A percentile compares a stretch with the other conserved stretches of the same genome.
phyloP scores from a whole-genome alignment of 306 rosid species.

The Crotalaria pallida region DNA sequence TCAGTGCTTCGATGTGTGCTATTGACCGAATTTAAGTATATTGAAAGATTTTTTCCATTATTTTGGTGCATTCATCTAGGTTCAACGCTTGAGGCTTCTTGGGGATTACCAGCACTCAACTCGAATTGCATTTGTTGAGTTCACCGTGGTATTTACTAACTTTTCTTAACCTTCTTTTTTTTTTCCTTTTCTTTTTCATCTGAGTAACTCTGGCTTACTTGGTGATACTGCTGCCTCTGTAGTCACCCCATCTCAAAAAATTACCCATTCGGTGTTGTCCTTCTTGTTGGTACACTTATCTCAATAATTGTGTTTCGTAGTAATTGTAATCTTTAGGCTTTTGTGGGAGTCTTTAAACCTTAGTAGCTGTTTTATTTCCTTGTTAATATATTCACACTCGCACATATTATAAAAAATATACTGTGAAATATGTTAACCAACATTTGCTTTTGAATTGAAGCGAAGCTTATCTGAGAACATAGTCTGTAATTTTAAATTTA shows the following conservation, averaged over 20 bases:
- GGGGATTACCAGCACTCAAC: slow-evolving; percentile 98
- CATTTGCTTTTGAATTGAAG: too few relatives aligned
- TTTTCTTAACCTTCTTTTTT: slow-evolving; percentile 3
- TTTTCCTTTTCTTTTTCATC: too few relatives aligned
- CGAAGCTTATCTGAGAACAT: too few relatives aligned
- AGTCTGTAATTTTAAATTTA: too few relatives aligned
- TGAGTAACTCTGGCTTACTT: not conserved
- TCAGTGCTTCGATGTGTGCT: slow-evolving; percentile 45
- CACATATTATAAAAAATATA: too few relatives aligned
- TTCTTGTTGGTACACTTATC: not conserved
- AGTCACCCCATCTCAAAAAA: not conserved
- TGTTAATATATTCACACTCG: not conserved
- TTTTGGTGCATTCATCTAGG: slow-evolving; percentile 42
- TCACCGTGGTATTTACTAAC: slow-evolving; percentile 53
- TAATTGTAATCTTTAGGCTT: not conserved
- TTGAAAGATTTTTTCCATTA: slow-evolving; percentile 10
- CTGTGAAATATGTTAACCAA: not conserved
- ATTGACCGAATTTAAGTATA: slow-evolving; percentile 8
- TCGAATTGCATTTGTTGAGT: slow-evolving; percentile 94
- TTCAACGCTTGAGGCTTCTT: slow-evolving; percentile 90
- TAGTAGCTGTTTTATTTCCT: slow-evolving; percentile 9
- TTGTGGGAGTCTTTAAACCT: slow-evolving; percentile 1
- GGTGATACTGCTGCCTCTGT: slow-evolving; percentile 4
- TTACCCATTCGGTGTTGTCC: not conserved
- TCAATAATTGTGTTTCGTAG: not conserved